Base-by-base conservation (phyloP, 2,329 filamentous ascomycete genomes). In the Akanthomyces lecanii region DNA sequence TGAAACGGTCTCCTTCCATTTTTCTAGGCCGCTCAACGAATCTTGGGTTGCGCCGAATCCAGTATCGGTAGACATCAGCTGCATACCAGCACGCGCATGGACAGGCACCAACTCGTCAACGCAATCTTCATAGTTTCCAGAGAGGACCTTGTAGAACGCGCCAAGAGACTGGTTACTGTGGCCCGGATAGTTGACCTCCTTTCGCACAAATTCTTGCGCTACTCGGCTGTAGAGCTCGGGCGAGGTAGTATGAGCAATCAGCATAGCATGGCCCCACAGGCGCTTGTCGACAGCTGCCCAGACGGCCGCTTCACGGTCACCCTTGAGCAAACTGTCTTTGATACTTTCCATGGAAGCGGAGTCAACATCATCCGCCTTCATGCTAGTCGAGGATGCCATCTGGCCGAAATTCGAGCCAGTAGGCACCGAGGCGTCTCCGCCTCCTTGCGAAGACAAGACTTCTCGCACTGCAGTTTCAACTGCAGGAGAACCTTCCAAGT, bases 231-330 rank as follows among this genome's bases (percentile, higher is more conserved):
- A 98, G 2, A 96, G 81, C 25, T 91, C 90, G 54, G 90, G 81
- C 1, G 91, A 95, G 76, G 96, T 74, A 0, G 86, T 87, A 65
- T 86, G 84, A 1, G 95, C 89, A 42, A 99, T 89, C 23, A 99
- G 81, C 83, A 99, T 90, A 3, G 95, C 96, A 74, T 99, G 96
- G 2, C 92, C 95, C 96, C 96, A 99, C 3, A 99, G 80, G 55
- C 93, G 87, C 74, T 93, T 92, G 74, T 99, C 95, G 38, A 92
- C 94, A 5, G 95, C 93, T 66, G 89, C 83, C 94, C 94, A 98
- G 0, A 96, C 90, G 5, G 95, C 95, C 68, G 93, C 91, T 71
- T 97, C 92, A 25, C 92, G 86, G 53, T 98, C 89, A 11, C 96
- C 95, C 61, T 85, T 80, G 10, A 96, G 81, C 5, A 99, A 82